Evolutionary conservation across 345 rosid genomes (phyloP).

Genomic region (Citrus cavaleriei): DNA sequence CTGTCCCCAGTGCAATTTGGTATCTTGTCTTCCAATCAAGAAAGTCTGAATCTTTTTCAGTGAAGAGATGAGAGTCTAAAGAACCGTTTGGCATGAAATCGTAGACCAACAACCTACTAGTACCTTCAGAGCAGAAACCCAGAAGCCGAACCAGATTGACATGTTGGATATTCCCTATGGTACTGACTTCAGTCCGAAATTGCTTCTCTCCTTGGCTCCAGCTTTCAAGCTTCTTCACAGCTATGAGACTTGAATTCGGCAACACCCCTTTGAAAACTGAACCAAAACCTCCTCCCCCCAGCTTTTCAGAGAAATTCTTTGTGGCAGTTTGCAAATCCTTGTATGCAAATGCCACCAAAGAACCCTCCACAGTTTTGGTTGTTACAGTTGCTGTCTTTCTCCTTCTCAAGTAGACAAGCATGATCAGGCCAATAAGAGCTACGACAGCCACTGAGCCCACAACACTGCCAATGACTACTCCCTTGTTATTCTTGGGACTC

Average conservation of each 20-base stretch:
- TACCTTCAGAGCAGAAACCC: slow-evolving; percentile 79
- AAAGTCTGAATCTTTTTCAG: slow-evolving; percentile 15
- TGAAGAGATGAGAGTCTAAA: slow-evolving; percentile 57
- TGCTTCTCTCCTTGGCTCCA: slow-evolving; percentile 88
- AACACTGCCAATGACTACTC: slow-evolving; percentile 34
- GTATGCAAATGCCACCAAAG: slow-evolving; percentile 64
- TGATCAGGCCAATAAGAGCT: slow-evolving; percentile 26
- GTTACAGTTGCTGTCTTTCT: slow-evolving; percentile 21
- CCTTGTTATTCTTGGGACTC: slow-evolving; percentile 28
- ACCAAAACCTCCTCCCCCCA: slow-evolving; percentile 90
- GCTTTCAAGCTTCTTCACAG: slow-evolving; percentile 81
- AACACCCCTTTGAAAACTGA: slow-evolving; percentile 76
- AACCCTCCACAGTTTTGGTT: slow-evolving; percentile 49
- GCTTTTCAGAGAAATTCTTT: slow-evolving; percentile 66
- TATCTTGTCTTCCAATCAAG: slow-evolving; percentile 66
- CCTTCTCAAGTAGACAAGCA: slow-evolving; percentile 23
- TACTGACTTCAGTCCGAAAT: slow-evolving; percentile 69
- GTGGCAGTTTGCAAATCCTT: slow-evolving; percentile 65
- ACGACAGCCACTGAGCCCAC: slow-evolving; percentile 30
- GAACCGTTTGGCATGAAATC: slow-evolving; percentile 85
- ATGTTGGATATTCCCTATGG: slow-evolving; percentile 78
- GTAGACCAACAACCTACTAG: slow-evolving; percentile 56
- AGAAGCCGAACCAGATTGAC: slow-evolving; percentile 78
- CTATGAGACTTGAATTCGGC: slow-evolving; percentile 60
- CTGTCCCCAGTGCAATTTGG: slow-evolving; percentile 64